phyloP scores from a whole-genome alignment of 208 protist species.

The Giardia duodenalis region DNA sequence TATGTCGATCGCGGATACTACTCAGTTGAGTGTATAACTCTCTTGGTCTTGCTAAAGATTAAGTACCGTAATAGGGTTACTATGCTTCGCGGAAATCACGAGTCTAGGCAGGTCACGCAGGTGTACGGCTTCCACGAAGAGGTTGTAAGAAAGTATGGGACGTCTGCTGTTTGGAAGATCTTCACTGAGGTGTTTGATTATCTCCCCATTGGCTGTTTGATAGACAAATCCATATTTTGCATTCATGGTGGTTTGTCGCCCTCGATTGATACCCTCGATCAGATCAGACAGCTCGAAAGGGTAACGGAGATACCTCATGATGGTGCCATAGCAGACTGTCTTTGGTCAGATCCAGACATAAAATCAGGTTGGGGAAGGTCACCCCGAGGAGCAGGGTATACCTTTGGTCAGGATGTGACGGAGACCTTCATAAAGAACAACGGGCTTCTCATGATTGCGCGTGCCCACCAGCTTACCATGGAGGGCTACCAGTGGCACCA shows the following conservation, averaged over 20 bases:
- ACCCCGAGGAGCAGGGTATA: constrained; percentile 46
- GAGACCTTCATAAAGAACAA: constrained; percentile 38
- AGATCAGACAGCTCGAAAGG: constrained; percentile 62
- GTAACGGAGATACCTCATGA: constrained; percentile 83
- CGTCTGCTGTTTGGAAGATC: constrained; percentile 68
- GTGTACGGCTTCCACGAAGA: constrained; percentile 98
- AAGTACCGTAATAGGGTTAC: constrained; percentile 79
- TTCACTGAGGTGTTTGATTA: constrained; percentile 92
- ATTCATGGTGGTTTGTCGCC: constrained; percentile 78
- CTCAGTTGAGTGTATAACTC: constrained; percentile 68
- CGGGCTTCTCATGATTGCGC: constrained; percentile 28
- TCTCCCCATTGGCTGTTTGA: constrained; percentile 81
- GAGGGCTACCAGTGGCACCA: constrained; percentile 36
- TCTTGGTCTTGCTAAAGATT: constrained; percentile 76
- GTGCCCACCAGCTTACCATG: constrained; percentile 40
- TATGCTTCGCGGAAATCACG: constrained; percentile 89
- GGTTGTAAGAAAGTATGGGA: constrained; percentile 84
- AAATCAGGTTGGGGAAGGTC: constrained; percentile 26
- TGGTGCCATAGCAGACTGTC: constrained; percentile 89
- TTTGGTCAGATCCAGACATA: constrained; percentile 69
- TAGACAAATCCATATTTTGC: constrained; percentile 87
- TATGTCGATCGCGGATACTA: constrained; percentile 86
- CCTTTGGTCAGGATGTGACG: constrained; percentile 41
- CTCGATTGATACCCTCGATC: constrained; percentile 66
- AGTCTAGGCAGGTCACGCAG: constrained; percentile 85